Evolutionary conservation across 2,329 filamentous ascomycete genomes (phyloP), one percentile per base, ranked within the genome.

Genomic region (Helicocarpus griseus): DNA sequence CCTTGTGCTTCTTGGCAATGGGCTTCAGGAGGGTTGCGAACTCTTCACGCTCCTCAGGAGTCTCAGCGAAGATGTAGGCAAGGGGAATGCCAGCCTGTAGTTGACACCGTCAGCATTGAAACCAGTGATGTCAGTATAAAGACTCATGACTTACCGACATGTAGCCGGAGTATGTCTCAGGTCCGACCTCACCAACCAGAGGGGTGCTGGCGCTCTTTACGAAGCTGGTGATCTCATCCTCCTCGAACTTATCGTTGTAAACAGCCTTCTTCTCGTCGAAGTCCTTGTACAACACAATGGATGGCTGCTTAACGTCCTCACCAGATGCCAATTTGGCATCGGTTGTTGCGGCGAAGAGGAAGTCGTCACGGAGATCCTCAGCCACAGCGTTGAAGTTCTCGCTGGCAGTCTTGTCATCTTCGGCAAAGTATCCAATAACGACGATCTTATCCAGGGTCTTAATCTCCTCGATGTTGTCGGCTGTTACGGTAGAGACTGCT

Each of bases 361-460:
- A 96, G 69, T 80, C 85, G 70, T 98, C 91, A 58, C 93, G 85
- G 68, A 91, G 82, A 63, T 81, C 78, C 66, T 88, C 83, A 51
- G 86, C 86, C 49, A 84, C 78, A 61, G 81, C 58, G 58, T 75
- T 81, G 77, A 90, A 97, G 62, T 86, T 89, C 70, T 91, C 82
- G 75, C 89, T 94, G 60, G 88, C 88, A 58, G 82, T 73, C 81
- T 95, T 95, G 70, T 87, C 84, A 56, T 86, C 83, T 53, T 80
- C 76, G 57, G 82, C 82, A 64, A 96, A 81, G 80, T 90, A 98
- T 61, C 85, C 91, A 57, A 98, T 83, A 51, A 97, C 72, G 54
- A 97, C 91, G 57, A 97, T 89, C 78, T 96, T 95, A 77, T 98
- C 93, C 68, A 90, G 83, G 54, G 85, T 91, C 85, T 97, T 97